phyloP scores from a whole-genome alignment of 2,329 filamentous ascomycete species.

The Nemania abortiva region DNA sequence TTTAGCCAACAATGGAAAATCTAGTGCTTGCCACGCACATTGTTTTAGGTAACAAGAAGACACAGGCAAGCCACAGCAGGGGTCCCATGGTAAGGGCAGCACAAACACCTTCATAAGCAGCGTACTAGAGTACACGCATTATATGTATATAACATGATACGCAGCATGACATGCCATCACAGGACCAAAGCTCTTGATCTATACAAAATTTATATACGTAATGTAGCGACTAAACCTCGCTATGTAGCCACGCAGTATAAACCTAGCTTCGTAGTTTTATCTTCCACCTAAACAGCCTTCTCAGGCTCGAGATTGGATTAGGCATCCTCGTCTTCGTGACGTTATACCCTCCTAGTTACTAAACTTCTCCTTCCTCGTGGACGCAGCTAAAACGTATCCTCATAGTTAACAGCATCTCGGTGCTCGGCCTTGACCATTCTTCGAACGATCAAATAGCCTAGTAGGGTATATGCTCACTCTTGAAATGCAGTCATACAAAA shows the following conservation, averaged over 20 bases:
- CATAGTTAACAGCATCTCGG: conserved; percentile 29
- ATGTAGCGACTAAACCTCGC: neutral
- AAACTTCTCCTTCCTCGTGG: conserved; percentile 13
- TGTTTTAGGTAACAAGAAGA: no score
- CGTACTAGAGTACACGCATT: no score
- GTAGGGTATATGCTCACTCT: conserved; percentile 41
- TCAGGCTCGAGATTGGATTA: conserved; percentile 1
- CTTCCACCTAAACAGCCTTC: neutral
- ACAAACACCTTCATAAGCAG: no score
- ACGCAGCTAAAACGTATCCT: conserved; percentile 28
- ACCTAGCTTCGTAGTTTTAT: neutral
- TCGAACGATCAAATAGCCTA: conserved; percentile 24
- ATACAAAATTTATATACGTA: conserved; percentile 5
- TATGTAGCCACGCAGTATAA: conserved; percentile 26
- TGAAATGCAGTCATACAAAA: conserved; percentile 32
- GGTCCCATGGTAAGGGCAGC: no score
- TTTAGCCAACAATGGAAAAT: no score
- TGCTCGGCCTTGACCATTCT: conserved; percentile 17
- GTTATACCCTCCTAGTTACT: neutral
- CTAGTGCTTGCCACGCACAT: no score
- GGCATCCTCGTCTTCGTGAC: neutral
- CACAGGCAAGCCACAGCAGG: no score
- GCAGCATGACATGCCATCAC: no score
- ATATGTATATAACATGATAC: no score
- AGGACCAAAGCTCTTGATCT: no score